Base-by-base conservation (phyloP, 306 rosid species). In the Luffa acutangula region DNA sequence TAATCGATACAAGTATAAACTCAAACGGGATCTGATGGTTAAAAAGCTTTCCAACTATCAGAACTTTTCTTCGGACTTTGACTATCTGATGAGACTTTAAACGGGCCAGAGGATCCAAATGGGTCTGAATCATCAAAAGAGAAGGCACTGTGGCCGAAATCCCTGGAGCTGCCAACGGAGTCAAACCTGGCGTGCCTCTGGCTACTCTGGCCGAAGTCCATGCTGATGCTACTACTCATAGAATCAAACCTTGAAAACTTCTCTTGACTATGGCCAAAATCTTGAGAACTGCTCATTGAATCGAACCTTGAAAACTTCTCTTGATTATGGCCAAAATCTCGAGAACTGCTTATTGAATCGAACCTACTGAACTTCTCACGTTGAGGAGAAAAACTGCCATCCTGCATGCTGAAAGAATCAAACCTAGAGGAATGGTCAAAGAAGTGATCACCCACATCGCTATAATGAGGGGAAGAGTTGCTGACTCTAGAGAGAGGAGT, bases 391-490 rank as follows among this genome's bases (percentile, higher is more conserved):
- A 51, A 84, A 56, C 89, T 88, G 37, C 88, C 42, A 7, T 90
- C 92, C 13, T 80, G 86, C 75, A 82, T 75, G 82, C 87, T 88
- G 79, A 87, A 89, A 75, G 93, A 89, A 84, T 91, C 96, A 72
- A 89, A 91, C 86, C 91, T 88, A 49, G 96, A 91, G 85, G 75
- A 86, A 58, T 85, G 85, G 85, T 94, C 96, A 78, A 89, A 92
- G 89, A 83, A 89, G 80, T 86, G 86, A 85, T 92, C 98, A 81
- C 97, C 96, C 17, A 90, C 96, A 83, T 91, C 97, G 21, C 97
- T 91, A 84, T 89, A 92, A 84, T 91, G 88, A 13, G 98, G 97
- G 75, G 98, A 90, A 86, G 98, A 95, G 86, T 92, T 91, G 64
- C 91, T 88, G 41, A 90, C 89, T 79, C 86, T 90, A 75, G 97